Evolutionary conservation across 352 stramenopile species (phyloP).

Genomic region (Globisporangium megalacanthum): DNA sequence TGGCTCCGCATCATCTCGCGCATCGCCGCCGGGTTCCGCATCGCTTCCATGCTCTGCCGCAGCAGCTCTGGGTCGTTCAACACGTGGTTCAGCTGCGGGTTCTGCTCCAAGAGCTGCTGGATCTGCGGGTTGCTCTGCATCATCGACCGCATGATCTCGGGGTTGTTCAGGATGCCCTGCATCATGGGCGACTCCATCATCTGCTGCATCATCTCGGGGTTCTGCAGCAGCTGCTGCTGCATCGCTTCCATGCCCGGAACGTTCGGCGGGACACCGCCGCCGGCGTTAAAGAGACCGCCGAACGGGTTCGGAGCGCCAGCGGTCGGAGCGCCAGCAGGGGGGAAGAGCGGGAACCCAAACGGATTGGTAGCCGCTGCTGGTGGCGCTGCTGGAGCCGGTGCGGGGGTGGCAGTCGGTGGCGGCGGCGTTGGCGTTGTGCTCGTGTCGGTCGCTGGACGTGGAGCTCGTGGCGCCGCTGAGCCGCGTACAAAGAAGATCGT

Average conservation of each 20-base stretch:
- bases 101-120: constrained; percentile 92
- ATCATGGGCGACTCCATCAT: constrained; percentile 91
- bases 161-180: constrained; percentile 93
- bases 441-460: constrained; percentile 15
- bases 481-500: constrained; percentile 86
- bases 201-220: constrained; percentile 84
- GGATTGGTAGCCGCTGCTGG: constrained; percentile 24
- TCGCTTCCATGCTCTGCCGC: constrained; percentile 94
- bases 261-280: neutral
- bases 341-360: constrained; percentile 51
- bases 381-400: constrained; percentile 14
- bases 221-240: constrained; percentile 87
- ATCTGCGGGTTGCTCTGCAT: constrained; percentile 97
- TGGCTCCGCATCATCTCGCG: constrained; percentile 97
- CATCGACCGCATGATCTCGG: constrained; percentile 93
- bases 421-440: constrained; percentile 15
- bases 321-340: constrained; percentile 13
- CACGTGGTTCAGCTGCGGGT: constrained; percentile 95
- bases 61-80: constrained; percentile 95
- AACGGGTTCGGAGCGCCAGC: constrained; percentile 46
- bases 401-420: constrained; percentile 7
- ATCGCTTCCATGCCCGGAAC: constrained; percentile 39
- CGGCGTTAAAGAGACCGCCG: constrained; percentile 38
- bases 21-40: constrained; percentile 94
- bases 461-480: constrained; percentile 29